Percentiles rank a stretch among this genome's conserved stretches.
phyloP scores from a whole-genome alignment of 2,329 filamentous ascomycete species.

The Colletotrichum destructivum region DNA sequence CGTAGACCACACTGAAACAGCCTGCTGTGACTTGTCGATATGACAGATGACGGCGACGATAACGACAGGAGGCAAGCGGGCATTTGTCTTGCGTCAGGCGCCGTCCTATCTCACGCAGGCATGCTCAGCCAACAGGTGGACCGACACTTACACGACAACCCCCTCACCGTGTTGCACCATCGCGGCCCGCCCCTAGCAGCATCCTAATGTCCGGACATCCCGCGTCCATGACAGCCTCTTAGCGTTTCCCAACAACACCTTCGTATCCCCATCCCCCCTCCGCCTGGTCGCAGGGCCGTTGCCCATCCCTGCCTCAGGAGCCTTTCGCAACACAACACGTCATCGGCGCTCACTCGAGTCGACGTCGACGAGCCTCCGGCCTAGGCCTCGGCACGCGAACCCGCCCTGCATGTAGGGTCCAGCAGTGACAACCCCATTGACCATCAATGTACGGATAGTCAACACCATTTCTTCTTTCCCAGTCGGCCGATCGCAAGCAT shows the following conservation, averaged over 20 bases:
- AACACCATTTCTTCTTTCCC: background rate
- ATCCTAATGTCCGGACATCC: constrained; percentile 1
- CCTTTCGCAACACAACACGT: background rate
- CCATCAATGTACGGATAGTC: too few species aligned
- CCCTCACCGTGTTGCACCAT: background rate
- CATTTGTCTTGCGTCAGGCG: background rate
- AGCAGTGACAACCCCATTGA: background rate
- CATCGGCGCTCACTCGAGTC: background rate
- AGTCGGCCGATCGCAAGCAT: background rate
- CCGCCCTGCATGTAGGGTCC: constrained; percentile 6
- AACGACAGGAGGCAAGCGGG: background rate
- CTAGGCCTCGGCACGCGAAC: background rate
- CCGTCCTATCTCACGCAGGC: background rate
- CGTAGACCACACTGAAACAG: constrained; percentile 1
- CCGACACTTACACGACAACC: background rate
- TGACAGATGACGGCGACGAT: constrained; percentile 8
- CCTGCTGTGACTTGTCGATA: constrained; percentile 25
- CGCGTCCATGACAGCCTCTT: background rate
- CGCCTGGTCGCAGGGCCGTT: background rate
- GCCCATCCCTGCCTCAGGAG: background rate
- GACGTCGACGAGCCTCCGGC: background rate
- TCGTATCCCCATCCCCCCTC: background rate
- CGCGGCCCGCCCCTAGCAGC: constrained; percentile 4
- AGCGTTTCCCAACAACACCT: background rate
- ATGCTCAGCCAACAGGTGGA: background rate